Percentiles rank a stretch among this genome's conserved stretches.
Conservation (phyloP, 805 yeast species). For the Zygoascus bituminiphila region DNA sequence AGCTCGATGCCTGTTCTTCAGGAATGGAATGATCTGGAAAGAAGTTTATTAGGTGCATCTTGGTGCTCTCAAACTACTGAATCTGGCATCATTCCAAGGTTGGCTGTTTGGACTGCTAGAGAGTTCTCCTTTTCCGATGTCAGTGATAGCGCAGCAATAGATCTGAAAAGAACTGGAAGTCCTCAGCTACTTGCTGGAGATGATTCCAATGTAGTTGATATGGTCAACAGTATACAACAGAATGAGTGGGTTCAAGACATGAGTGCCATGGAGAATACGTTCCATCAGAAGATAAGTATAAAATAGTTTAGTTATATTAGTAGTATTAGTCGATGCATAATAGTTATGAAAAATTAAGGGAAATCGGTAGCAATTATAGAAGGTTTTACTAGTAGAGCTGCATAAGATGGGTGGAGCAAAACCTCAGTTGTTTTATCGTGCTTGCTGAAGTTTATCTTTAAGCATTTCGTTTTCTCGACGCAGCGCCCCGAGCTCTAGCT, state of each 20-base stretch:
- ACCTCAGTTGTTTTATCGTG: neutral
- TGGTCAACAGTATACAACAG: conserved; percentile 17
- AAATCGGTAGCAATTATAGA: neutral
- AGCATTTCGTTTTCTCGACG: conserved; percentile 44
- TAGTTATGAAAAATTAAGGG: neutral
- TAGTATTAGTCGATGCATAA: neutral
- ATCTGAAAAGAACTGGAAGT: conserved; percentile 4
- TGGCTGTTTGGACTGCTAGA: conserved; percentile 3
- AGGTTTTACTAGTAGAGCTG: too few species aligned
- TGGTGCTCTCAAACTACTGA: conserved; percentile 3
- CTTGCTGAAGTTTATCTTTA: conserved; percentile 18
- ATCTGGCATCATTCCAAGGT: neutral
- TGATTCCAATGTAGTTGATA: conserved; percentile 15
- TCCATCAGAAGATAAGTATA: neutral
- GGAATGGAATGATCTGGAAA: conserved; percentile 2
- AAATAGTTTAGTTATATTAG: neutral
- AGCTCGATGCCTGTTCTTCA: conserved; percentile 1
- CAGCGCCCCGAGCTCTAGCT: conserved; percentile 57
- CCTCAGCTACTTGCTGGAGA: conserved; percentile 17
- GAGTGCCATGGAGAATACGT: conserved; percentile 14
- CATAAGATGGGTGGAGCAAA: neutral
- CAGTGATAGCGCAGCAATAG: neutral
- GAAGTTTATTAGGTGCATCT: neutral
- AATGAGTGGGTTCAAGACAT: conserved; percentile 14
- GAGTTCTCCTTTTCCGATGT: conserved; percentile 3